Conservation (phyloP, 2,329 filamentous ascomycete species). For the Coleophoma crateriformis region DNA sequence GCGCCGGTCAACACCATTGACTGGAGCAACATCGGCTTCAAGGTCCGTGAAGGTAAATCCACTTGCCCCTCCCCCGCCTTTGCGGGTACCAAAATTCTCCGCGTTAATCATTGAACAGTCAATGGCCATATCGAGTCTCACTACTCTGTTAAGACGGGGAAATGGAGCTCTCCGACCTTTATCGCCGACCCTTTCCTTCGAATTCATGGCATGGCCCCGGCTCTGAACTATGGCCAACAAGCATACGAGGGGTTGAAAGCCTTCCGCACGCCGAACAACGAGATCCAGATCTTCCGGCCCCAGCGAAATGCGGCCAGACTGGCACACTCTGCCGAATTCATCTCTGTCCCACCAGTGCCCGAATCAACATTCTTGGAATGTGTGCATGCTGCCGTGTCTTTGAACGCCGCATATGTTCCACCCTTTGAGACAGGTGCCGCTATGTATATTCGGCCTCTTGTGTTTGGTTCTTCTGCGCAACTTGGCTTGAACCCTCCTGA, state of each 20-base stretch:
- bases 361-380: slow-evolving; percentile 69
- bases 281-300: slow-evolving; percentile 84
- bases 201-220: slow-evolving; percentile 92
- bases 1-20: slow-evolving; percentile 76
- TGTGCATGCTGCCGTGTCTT: slow-evolving; percentile 73
- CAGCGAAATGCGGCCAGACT: slow-evolving; percentile 78
- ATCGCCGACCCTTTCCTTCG: slow-evolving; percentile 78
- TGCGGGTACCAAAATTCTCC: neutral
- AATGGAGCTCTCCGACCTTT: slow-evolving; percentile 77
- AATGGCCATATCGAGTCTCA: slow-evolving; percentile 91
- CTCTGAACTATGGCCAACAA: slow-evolving; percentile 94
- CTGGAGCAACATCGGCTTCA: slow-evolving; percentile 91
- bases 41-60: slow-evolving; percentile 75
- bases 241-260: slow-evolving; percentile 98
- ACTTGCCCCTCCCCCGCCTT: neutral
- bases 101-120: slow-evolving; percentile 49
- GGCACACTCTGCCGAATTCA: slow-evolving; percentile 76
- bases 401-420: slow-evolving; percentile 88
- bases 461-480: slow-evolving; percentile 85
- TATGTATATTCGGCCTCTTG: slow-evolving; percentile 85
- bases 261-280: slow-evolving; percentile 69
- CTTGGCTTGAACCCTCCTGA: slow-evolving; percentile 82
- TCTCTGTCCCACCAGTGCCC: slow-evolving; percentile 79
- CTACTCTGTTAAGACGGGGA: slow-evolving; percentile 66
- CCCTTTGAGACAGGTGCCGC: slow-evolving; percentile 84